Evolutionary conservation across 768 basidiomycete species (phyloP).

Genomic region (Serendipita sp.): DNA sequence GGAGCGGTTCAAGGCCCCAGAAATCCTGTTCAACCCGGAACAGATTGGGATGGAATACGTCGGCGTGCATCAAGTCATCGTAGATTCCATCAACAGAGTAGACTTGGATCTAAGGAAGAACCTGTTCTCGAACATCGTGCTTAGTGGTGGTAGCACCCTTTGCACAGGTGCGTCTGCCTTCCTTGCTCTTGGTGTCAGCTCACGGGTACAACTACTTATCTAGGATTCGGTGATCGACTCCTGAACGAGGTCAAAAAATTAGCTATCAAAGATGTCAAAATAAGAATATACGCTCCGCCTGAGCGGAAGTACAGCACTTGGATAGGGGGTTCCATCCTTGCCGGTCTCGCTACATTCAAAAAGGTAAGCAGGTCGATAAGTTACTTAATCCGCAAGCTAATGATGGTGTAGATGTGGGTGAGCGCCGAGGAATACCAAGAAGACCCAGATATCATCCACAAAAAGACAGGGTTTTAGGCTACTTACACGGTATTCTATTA

Average conservation of each 20-base stretch:
- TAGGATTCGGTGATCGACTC: conserved; percentile 90
- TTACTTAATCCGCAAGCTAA: neutral
- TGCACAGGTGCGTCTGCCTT: conserved; percentile 52
- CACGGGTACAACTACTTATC: neutral
- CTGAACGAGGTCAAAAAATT: conserved; percentile 94
- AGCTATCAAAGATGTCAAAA: conserved; percentile 89
- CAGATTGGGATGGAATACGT: conserved; percentile 91
- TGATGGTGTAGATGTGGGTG: conserved; percentile 78
- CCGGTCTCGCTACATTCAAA: conserved; percentile 92
- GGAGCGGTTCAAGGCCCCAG: conserved; percentile 92
- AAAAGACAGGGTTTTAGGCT: conserved; percentile 65
- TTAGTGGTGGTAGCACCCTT: conserved; percentile 91
- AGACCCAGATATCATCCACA: conserved; percentile 96
- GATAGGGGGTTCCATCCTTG: conserved; percentile 95
- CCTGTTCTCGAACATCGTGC: conserved; percentile 89
- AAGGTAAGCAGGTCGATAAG: conserved; percentile 37
- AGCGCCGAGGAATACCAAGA: conserved; percentile 98
- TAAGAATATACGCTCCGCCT: conserved; percentile 98
- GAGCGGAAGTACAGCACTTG: conserved; percentile 96
- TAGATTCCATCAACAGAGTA: conserved; percentile 93
- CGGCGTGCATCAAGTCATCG: conserved; percentile 94
- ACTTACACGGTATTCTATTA: neutral
- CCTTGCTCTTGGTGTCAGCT: neutral
- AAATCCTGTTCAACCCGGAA: conserved; percentile 95
- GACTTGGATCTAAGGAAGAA: conserved; percentile 93